These are phyloP conservation scores for Hortaea sp. DNA, from an alignment of 2,329 filamentous ascomycete genomes.

Conservation along the genomic window DNA sequence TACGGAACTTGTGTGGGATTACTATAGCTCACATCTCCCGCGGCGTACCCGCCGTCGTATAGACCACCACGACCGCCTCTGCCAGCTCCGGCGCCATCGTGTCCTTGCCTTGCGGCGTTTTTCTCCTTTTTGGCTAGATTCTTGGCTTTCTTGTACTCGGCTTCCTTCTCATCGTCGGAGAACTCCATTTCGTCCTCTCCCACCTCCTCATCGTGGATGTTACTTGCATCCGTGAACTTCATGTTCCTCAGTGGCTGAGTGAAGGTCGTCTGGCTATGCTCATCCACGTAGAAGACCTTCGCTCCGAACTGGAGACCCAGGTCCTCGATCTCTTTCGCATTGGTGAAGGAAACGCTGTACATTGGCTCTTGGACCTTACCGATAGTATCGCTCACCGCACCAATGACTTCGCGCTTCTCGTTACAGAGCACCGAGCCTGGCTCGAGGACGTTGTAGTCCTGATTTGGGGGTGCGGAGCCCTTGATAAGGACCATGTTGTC, in stretches of 20 bases:
- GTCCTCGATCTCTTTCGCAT: constrained; percentile 55
- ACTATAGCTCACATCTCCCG: constrained; percentile 3
- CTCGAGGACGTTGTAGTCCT: constrained; percentile 78
- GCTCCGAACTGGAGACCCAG: constrained; percentile 59
- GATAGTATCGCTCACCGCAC: constrained; percentile 70
- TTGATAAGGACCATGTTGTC: constrained; percentile 71
- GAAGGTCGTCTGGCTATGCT: constrained; percentile 74
- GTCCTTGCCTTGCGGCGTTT: constrained; percentile 16
- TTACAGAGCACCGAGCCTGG: constrained; percentile 74
- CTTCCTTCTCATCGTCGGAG: constrained; percentile 91
- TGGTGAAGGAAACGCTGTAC: constrained; percentile 71
- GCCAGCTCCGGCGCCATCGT: constrained; percentile 3
- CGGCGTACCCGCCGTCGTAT: too few relatives aligned
- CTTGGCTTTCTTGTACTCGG: constrained; percentile 31
- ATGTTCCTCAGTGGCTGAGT: constrained; percentile 67
- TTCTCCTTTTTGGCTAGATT: constrained; percentile 26
- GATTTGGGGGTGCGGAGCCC: constrained; percentile 54
- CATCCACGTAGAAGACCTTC: constrained; percentile 67
- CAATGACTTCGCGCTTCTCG: constrained; percentile 64
- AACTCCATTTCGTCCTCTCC: constrained; percentile 83
- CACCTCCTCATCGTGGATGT: constrained; percentile 87
- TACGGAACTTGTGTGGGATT: constrained; percentile 11
- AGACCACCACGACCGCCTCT: constrained; percentile 5
- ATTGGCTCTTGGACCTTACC: constrained; percentile 77
- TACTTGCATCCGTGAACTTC: constrained; percentile 90